Evolutionary conservation across 2,329 filamentous ascomycete species (phyloP).

Genomic region (Penicillium sp.): DNA sequence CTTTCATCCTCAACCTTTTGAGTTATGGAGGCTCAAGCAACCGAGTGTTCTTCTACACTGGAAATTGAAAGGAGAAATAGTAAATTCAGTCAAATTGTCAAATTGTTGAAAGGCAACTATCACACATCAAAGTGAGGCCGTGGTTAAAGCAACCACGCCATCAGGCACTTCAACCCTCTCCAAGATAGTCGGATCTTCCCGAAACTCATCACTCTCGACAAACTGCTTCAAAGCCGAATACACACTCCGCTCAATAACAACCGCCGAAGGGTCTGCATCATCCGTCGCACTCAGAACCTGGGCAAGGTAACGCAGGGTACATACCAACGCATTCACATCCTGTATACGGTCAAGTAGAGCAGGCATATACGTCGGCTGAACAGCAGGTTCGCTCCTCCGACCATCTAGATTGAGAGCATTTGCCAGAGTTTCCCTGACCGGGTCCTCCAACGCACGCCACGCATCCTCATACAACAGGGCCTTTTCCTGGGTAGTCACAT

Average conservation of each 20-base stretch:
- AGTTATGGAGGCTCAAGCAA: too few species aligned
- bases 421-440: not conserved
- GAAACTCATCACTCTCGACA: conserved; percentile 9
- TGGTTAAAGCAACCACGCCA: conserved; percentile 2
- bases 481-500: conserved; percentile 7
- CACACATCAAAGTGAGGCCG: not conserved
- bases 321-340: not conserved
- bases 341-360: conserved; percentile 8
- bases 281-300: conserved; percentile 7
- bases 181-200: conserved; percentile 9
- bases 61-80: not conserved
- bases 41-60: too few species aligned
- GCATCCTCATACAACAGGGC: conserved; percentile 8
- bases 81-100: not conserved
- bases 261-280: conserved; percentile 1
- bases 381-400: conserved; percentile 6
- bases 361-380: conserved; percentile 14
- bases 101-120: not conserved
- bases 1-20: too few species aligned
- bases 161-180: conserved; percentile 9
- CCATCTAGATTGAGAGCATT: conserved; percentile 11
- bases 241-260: conserved; percentile 13
- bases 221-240: conserved; percentile 7
- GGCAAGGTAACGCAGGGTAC: conserved; percentile 6
- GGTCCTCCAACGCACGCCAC: conserved; percentile 4